A percentile compares a stretch with the other conserved stretches of the same genome.
Conservation (phyloP, 2,329 filamentous ascomycete species). For the Pestalotiopsis sp. region DNA sequence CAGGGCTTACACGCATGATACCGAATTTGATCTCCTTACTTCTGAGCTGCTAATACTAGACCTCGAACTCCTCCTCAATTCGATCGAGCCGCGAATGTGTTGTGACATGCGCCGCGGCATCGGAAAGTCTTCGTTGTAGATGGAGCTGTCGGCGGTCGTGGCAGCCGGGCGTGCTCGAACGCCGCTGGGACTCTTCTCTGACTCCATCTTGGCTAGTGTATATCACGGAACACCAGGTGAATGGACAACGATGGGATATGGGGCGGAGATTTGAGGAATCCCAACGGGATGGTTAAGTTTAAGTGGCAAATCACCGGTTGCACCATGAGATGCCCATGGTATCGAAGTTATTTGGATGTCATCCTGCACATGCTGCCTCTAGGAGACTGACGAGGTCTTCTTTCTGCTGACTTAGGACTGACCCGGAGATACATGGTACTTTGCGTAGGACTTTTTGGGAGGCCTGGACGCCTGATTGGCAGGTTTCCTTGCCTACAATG, state of each 20-base stretch:
- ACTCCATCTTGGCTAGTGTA: slow-evolving; percentile 6
- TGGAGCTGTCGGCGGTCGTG: slow-evolving; percentile 13
- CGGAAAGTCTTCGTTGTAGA: slow-evolving; percentile 26
- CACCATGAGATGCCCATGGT: slow-evolving; percentile 5
- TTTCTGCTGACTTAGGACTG: slow-evolving; percentile 18
- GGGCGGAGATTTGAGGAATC: not conserved
- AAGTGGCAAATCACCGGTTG: slow-evolving; percentile 3
- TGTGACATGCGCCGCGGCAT: slow-evolving; percentile 24
- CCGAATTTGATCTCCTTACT: slow-evolving; percentile 21
- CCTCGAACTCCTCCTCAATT: slow-evolving; percentile 27
- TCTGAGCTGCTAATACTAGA: slow-evolving; percentile 27
- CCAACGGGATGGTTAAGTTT: not conserved
- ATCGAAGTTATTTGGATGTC: slow-evolving; percentile 14
- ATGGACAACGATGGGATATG: not conserved
- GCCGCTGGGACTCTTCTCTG: slow-evolving; percentile 15
- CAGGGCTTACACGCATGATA: slow-evolving; percentile 35
- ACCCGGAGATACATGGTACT: slow-evolving; percentile 14
- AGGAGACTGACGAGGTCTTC: slow-evolving; percentile 15
- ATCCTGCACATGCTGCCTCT: slow-evolving; percentile 13
- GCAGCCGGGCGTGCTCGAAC: slow-evolving; percentile 11
- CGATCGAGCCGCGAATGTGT: slow-evolving; percentile 18
- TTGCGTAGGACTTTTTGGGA: slow-evolving; percentile 18
- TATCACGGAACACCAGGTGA: not conserved
- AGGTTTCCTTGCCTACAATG: slow-evolving; percentile 13
- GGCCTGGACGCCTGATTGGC: slow-evolving; percentile 13